Base-by-base conservation (phyloP, 345 rosid species). In the Syzygium oleosum region DNA sequence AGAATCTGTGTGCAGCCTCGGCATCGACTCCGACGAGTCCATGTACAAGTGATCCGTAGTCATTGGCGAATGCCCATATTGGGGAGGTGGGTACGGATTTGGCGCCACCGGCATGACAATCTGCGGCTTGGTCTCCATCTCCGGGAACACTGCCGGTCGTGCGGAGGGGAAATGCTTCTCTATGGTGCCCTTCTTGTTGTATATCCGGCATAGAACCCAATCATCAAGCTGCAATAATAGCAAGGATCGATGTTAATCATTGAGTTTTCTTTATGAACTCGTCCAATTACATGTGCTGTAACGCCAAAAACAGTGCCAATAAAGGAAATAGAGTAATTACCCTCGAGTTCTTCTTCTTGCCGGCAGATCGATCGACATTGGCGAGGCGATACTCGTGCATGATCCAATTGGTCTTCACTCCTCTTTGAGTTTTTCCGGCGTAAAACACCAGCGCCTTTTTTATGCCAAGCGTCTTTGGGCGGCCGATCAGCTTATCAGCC, bases 371-470 rank as follows among this genome's bases (percentile, higher is more conserved):
- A 85, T 97, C 96, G 5, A 96, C 97, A 88, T 96, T 93, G n/a
- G 98, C 96, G 21, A 95, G 96, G 61, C 99, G 97, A 86, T 97
- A 97, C 86, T 97, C 99, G 15, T 97, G 99, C 99, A 97, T 97
- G 78, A 97, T 97, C 99, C 99, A 97, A 65, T 97, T 97, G 88
- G 99, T 97, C 85, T 97, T 97, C 34, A 95, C 86, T 12, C 98
- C 99, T 87, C 87, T 94, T 0, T 95, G 98, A 21, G 99, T 96
- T 90, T 96, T 97, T 1, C 99, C 99, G 0, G 98, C 94, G 78
- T 96, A 97, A 87, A 97, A 97, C 78, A 97, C 99, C 2, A 97
- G 94, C 1, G 99, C 96, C 85, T 97, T 96, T 91, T 97, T 97
- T 7, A 97, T 95, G 31, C 96, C 99, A 1, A 95, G 90, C 3